Base-by-base conservation (phyloP, 2,329 filamentous ascomycete species). In the Annulohypoxylon truncatum region DNA sequence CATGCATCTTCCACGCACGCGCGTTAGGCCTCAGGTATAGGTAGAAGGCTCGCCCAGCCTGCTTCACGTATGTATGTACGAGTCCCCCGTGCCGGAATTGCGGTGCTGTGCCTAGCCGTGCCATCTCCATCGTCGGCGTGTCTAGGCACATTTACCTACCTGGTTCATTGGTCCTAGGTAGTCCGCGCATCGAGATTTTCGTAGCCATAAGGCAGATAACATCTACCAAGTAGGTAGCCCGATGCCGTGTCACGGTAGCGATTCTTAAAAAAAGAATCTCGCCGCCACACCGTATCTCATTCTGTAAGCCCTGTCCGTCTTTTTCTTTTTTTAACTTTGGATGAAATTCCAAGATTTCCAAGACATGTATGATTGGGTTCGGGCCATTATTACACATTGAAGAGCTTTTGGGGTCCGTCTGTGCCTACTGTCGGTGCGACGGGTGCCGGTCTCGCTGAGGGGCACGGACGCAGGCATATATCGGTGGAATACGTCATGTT, bases 1-100 rank as follows among this genome's bases (percentile, higher is more conserved):
- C 54, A 66, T 64, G 63, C 63, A 61, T 38, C 56, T 69, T 69
- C 67, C 48, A 69, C 52, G 67, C 61, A 59, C 28, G 35, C 22
- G 47, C 44, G 47, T 24, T 40, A 29, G 50, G 61, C 57, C 47
- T 46, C 35, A 53, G 29, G 31, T 40, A 59, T 51, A 54, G 28
- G n/a, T n/a, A n/a, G n/a, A n/a, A 28, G 26, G 15, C 4, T 15
- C n/a, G n/a, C 6, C 9, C 4, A 42, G 26, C 44, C 28, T 33
- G 52, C 12, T 20, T n/a, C 8, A 57, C 53, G 60, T 53, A 55
- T 33, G 56, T n/a, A 58, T 57, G 60, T 53, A 55, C 42, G 56
- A 33, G n/a, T 61, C 58, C 64, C 67, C 56, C 56, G 35, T 50
- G 52, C 59, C 57, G 48, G 56, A 28, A 35, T 48, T 47, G 46